Evolutionary conservation across 305 asterid genomes (phyloP), one percentile per base, ranked within the genome.

Genomic region (Fraxinus floribunda): DNA sequence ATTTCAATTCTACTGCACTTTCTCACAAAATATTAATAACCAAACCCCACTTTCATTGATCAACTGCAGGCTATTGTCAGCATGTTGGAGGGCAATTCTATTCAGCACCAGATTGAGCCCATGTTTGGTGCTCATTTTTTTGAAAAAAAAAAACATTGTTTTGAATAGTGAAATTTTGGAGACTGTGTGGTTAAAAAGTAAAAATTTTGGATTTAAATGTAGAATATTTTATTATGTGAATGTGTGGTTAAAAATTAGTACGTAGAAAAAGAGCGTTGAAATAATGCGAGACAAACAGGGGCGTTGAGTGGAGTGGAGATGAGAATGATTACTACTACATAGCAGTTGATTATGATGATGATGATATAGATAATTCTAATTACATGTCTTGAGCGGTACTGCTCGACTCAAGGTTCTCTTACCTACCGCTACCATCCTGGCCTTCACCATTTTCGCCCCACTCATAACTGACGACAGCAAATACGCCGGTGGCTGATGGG

Each of bases 401-500:
- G 91, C 94, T 20, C 87, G 92, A 35, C 91, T 92, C 90, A 92
- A 90, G 46, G 85, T 89, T 29, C 90, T 91, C 79, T 83, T 90
- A 41, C 94, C 93, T 9, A 89, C 92, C 8, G 91, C 89, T 80
- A 88, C 92, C 85, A 91, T 89, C 78, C 93, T 92, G 4, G 87
- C 89, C 22, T 89, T 91, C 88, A 83, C 93, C 85, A 86, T 87
- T 76, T 91, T 90, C 39, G 88, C 90, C 32, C 91, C 91, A 0
- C 74, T 90, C 11, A 81, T 92, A n/a, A 89, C 92, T 15, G 89
- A 86, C 4, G 88, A 88, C 2, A 93, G 97, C 49, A 84, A 87
- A 75, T 91, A 93, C 90, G 84, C 86, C 79, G 81, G 70, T 88
- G 91, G 85, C 79, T 88, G 34, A 88, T 86, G 84, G 88, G 85